A percentile compares a stretch with the other conserved stretches of the same genome.
Conservation (phyloP, 2,329 filamentous ascomycete species). For the Apiospora rasikravindrae region DNA sequence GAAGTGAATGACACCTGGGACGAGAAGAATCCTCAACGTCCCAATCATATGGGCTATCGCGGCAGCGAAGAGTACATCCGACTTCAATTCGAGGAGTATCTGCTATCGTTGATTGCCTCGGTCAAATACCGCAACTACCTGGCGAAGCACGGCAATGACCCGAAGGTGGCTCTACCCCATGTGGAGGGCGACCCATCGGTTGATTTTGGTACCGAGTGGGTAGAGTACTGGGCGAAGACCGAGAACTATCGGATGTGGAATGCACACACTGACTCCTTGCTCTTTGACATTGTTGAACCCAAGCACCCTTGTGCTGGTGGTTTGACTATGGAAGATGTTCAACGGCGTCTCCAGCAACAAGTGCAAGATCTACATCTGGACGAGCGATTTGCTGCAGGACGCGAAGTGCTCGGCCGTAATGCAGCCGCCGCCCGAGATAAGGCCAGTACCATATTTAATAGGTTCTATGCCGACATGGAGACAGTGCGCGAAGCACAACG, state of each 20-base stretch:
- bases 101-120: conserved; percentile 84
- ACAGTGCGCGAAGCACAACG: conserved; percentile 75
- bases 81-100: conserved; percentile 95
- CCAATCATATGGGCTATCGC: conserved; percentile 93
- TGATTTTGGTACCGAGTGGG: conserved; percentile 85
- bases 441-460: conserved; percentile 85
- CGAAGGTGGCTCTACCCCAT: conserved; percentile 66
- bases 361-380: conserved; percentile 94
- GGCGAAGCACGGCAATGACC: conserved; percentile 56
- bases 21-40: conserved; percentile 82
- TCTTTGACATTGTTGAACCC: conserved; percentile 94
- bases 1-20: conserved; percentile 98
- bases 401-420: conserved; percentile 86
- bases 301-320: conserved; percentile 93
- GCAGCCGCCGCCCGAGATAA: conserved; percentile 88
- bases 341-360: conserved; percentile 86
- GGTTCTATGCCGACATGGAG: conserved; percentile 90
- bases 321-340: conserved; percentile 91
- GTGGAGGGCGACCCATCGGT: conserved; percentile 81
- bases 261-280: conserved; percentile 77
- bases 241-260: conserved; percentile 94
- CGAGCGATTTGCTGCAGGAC: conserved; percentile 82
- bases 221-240: conserved; percentile 85
- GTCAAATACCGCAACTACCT: conserved; percentile 86
- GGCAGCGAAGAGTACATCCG: conserved; percentile 98